Evolutionary conservation across 495 filamentous ascomycete genomes (phyloP).

Genomic region (Xylaria telfairii): DNA sequence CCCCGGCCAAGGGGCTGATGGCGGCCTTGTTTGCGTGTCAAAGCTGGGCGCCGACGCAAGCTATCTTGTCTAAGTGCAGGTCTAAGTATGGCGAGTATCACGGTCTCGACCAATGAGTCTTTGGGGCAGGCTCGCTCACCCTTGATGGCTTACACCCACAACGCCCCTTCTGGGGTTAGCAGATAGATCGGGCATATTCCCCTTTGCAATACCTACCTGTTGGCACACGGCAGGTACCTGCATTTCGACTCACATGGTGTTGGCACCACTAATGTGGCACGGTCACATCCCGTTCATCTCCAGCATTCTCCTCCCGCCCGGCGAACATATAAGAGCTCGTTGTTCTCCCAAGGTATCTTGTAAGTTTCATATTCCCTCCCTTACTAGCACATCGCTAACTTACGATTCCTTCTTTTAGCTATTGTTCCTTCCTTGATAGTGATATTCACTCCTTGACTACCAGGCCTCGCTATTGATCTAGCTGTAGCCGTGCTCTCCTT

Average conservation of each 20-base stretch:
- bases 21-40: background rate
- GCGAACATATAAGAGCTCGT: slow-evolving; percentile 16
- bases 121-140: background rate
- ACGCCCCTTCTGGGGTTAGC: background rate
- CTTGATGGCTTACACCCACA: slow-evolving; percentile 7
- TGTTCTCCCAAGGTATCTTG: slow-evolving; percentile 7
- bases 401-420: slow-evolving; percentile 33
- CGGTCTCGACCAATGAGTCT: slow-evolving; percentile 1
- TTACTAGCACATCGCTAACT: slow-evolving; percentile 26
- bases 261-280: slow-evolving; percentile 15
- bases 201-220: background rate
- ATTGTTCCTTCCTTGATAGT: slow-evolving; percentile 34
- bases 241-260: slow-evolving; percentile 2
- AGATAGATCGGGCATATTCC: background rate
- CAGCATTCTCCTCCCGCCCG: background rate
- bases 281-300: slow-evolving; percentile 4
- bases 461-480: slow-evolving; percentile 32
- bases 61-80: background rate
- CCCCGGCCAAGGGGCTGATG: background rate
- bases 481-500: slow-evolving; percentile 31
- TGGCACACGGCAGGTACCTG: slow-evolving; percentile 17
- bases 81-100: too few species aligned
- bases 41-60: slow-evolving; percentile 1
- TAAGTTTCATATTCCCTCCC: slow-evolving; percentile 19
- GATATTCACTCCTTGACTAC: slow-evolving; percentile 38